Evolutionary conservation across 1,139 yeast species (phyloP).

Genomic region (Suhomyces atakaporum): DNA sequence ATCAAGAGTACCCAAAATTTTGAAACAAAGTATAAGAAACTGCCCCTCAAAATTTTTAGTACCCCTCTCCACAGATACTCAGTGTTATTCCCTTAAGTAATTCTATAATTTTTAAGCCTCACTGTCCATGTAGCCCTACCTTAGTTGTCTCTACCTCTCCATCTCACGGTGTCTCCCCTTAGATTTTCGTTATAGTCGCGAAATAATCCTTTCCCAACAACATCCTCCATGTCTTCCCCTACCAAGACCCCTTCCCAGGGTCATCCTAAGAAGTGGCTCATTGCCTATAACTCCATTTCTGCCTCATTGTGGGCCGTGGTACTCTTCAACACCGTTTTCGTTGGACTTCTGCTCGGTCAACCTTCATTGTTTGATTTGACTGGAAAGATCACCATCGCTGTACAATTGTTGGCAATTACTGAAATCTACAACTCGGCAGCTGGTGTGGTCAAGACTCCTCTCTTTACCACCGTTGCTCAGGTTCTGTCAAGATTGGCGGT

Average conservation of each 20-base stretch:
- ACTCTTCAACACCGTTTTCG: slow-evolving; percentile 43
- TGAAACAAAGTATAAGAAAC: too few species aligned
- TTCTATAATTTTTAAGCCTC: too few species aligned
- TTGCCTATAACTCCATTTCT: slow-evolving; percentile 48
- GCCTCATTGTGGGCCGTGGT: slow-evolving; percentile 49
- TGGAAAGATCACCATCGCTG: slow-evolving; percentile 56
- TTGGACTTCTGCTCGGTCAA: slow-evolving; percentile 49
- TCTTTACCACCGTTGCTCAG: slow-evolving; percentile 81
- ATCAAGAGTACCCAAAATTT: too few species aligned
- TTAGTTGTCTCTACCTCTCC: too few species aligned
- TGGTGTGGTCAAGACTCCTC: slow-evolving; percentile 83
- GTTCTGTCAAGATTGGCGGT: slow-evolving; percentile 81
- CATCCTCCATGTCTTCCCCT: neutral
- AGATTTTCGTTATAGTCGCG: too few species aligned
- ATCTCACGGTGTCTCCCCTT: too few species aligned
- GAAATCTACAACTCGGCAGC: slow-evolving; percentile 78
- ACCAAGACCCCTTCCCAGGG: slow-evolving; percentile 8
- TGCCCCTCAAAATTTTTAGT: too few species aligned
- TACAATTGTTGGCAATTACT: slow-evolving; percentile 81
- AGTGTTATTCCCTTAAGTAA: too few species aligned
- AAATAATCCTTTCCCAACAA: too few species aligned
- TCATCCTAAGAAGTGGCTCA: slow-evolving; percentile 42
- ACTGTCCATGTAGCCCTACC: too few species aligned
- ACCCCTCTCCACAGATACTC: too few species aligned
- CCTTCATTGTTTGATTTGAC: slow-evolving; percentile 63